phyloP scores from a whole-genome alignment of 179 eudicot species.

The Pouteria campechiana region DNA sequence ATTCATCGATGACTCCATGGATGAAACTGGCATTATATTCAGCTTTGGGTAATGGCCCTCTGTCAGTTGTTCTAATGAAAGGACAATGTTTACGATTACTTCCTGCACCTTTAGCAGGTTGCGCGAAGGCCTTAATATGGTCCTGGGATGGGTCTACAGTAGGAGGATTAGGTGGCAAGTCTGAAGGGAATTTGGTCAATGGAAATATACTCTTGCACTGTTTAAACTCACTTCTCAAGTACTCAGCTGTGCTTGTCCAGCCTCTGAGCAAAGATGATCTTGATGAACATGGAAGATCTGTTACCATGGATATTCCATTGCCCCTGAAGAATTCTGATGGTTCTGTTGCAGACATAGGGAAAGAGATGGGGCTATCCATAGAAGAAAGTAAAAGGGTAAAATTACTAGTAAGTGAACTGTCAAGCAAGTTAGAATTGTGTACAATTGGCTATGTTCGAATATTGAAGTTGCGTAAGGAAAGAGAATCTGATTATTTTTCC shows the following conservation, averaged over 20 bases:
- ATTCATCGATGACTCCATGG: constrained; percentile 99
- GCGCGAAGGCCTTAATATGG: constrained; percentile 94
- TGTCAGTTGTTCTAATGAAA: constrained; percentile 91
- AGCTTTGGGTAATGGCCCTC: constrained; percentile 69
- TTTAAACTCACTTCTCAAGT: constrained; percentile 75
- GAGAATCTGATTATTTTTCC: constrained; percentile 27
- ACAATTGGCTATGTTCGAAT: constrained; percentile 88
- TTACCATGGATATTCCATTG: constrained; percentile 72
- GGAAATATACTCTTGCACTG: constrained; percentile 85
- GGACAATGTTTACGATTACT: constrained; percentile 87
- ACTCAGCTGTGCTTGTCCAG: constrained; percentile 90
- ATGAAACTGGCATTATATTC: constrained; percentile 87
- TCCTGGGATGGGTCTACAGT: constrained; percentile 95
- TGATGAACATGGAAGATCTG: constrained; percentile 46
- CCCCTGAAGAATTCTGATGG: constrained; percentile 93
- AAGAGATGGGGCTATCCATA: constrained; percentile 57
- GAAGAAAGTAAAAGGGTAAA: constrained; percentile 49
- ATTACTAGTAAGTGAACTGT: constrained; percentile 37
- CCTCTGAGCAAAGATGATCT: constrained; percentile 82
- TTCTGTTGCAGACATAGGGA: constrained; percentile 53
- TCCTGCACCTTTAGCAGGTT: constrained; percentile 93
- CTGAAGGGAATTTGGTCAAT: constrained; percentile 82
- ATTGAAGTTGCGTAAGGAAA: constrained; percentile 59
- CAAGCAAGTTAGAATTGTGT: constrained; percentile 65
- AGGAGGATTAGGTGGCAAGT: constrained; percentile 93